These are phyloP conservation scores for Wickerhamiella kazuoi DNA, from an alignment of 805 yeast genomes.

Conservation along the genomic window DNA sequence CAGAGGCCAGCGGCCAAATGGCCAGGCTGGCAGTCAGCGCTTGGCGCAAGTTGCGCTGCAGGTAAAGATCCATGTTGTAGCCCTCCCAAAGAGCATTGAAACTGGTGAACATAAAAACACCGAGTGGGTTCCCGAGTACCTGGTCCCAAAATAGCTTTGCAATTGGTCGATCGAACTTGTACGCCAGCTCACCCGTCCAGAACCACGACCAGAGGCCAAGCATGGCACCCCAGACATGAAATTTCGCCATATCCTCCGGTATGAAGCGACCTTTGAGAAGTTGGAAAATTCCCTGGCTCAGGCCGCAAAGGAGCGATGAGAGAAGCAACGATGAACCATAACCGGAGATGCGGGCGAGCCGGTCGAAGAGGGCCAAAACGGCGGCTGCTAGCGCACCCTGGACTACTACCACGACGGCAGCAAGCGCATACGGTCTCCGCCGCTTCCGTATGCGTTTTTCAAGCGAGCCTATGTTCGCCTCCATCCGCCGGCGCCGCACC, in stretches of 20 bases:
- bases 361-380: constrained; percentile 13
- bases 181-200: constrained; percentile 21
- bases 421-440: constrained; percentile 8
- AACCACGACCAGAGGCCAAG: constrained; percentile 22
- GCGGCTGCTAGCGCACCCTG: constrained; percentile 14
- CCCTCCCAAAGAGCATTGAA: constrained; percentile 24
- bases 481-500: no score
- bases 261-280: constrained; percentile 11
- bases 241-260: constrained; percentile 15
- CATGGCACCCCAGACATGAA: constrained; percentile 23
- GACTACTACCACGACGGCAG: constrained; percentile 7
- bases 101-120: constrained; percentile 18
- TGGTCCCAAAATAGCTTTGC: constrained; percentile 20
- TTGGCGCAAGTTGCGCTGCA: constrained; percentile 14
- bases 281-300: constrained; percentile 21
- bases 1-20: constrained; percentile 16
- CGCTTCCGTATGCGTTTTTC: constrained; percentile 15
- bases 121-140: constrained; percentile 19
- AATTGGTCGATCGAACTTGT: constrained; percentile 10
- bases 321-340: constrained; percentile 20
- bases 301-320: constrained; percentile 18
- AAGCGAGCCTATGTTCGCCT: constrained; percentile 11
- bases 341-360: constrained; percentile 12
- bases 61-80: constrained; percentile 16
- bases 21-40: constrained; percentile 14